Evolutionary conservation across 148 eudicot genomes (phyloP).

Genomic region (Silene conica): DNA sequence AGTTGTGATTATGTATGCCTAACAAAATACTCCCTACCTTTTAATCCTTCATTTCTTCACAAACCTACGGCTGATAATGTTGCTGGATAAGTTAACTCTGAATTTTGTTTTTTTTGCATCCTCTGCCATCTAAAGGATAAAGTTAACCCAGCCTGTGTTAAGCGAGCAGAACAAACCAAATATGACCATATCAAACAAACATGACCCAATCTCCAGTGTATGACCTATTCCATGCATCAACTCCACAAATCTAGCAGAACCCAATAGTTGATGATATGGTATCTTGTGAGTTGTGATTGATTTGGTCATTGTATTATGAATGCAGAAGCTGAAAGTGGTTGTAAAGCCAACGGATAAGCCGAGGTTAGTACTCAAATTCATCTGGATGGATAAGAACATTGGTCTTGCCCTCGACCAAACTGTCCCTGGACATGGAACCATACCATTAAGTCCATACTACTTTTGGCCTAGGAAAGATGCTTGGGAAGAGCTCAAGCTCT

Average conservation of each 20-base stretch:
- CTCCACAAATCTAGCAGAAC: too few relatives aligned
- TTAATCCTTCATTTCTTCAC: background rate
- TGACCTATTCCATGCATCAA: too few relatives aligned
- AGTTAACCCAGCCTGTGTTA: too few relatives aligned
- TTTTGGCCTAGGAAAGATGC: constrained; percentile 99
- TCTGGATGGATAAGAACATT: constrained; percentile 97
- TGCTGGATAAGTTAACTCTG: background rate
- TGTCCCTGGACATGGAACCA: constrained; percentile 75
- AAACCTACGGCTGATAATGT: background rate
- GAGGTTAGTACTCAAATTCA: constrained; percentile 78
- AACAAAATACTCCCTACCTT: too few relatives aligned
- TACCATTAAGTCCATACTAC: constrained; percentile 84
- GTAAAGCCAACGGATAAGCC: constrained; percentile 76
- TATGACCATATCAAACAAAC: too few relatives aligned
- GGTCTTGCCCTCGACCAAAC: constrained; percentile 78
- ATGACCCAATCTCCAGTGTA: too few relatives aligned
- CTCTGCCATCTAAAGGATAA: background rate
- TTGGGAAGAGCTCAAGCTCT: constrained; percentile 84
- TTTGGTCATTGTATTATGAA: background rate
- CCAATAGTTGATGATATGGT: background rate
- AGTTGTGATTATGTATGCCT: too few relatives aligned
- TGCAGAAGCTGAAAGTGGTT: constrained; percentile 64
- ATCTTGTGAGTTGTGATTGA: background rate
- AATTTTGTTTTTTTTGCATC: background rate
- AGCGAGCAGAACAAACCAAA: too few relatives aligned